Conservation (phyloP, 306 rosid species). For the Elaeagnus macrophylla region DNA sequence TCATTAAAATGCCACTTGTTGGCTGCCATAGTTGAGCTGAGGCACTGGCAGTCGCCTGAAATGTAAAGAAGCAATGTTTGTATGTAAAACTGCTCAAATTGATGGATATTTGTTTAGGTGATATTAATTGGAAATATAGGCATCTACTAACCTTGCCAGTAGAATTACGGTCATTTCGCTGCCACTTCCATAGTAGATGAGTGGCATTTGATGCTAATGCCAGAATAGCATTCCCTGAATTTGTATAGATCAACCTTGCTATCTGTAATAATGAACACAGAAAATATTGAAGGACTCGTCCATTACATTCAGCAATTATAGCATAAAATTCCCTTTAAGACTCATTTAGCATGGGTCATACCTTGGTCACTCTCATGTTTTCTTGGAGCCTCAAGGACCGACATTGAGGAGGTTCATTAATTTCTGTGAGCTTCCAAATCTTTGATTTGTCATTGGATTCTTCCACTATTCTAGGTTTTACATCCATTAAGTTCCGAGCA, state of each 20-base stretch:
- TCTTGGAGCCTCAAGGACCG: slow-evolving; percentile 83
- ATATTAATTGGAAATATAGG: slow-evolving; percentile 14
- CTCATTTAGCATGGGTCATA: slow-evolving; percentile 11
- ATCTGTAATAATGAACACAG: slow-evolving; percentile 42
- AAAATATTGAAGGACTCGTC: too few relatives aligned
- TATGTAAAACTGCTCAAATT: slow-evolving; percentile 10
- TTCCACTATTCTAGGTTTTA: slow-evolving; percentile 87
- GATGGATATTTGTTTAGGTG: slow-evolving; percentile 7
- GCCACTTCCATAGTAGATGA: slow-evolving; percentile 96
- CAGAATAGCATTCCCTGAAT: slow-evolving; percentile 82
- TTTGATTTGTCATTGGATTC: slow-evolving; percentile 93
- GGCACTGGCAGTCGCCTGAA: slow-evolving; percentile 80
- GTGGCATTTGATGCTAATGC: slow-evolving; percentile 92
- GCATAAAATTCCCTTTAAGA: too few relatives aligned
- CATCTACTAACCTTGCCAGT: slow-evolving; percentile 46
- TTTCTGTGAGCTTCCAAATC: slow-evolving; percentile 89
- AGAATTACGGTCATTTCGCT: slow-evolving; percentile 70
- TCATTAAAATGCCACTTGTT: slow-evolving; percentile 88
- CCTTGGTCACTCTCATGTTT: slow-evolving; percentile 69
- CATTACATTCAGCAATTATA: too few relatives aligned
- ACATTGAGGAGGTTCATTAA: slow-evolving; percentile 70
- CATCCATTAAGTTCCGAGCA: slow-evolving; percentile 75
- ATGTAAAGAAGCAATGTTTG: slow-evolving; percentile 12
- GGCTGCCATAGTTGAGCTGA: slow-evolving; percentile 93
- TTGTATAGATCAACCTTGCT: slow-evolving; percentile 86